Evolutionary conservation across 2,329 filamentous ascomycete species (phyloP).

Genomic region (Cladophialophora chaetospira): DNA sequence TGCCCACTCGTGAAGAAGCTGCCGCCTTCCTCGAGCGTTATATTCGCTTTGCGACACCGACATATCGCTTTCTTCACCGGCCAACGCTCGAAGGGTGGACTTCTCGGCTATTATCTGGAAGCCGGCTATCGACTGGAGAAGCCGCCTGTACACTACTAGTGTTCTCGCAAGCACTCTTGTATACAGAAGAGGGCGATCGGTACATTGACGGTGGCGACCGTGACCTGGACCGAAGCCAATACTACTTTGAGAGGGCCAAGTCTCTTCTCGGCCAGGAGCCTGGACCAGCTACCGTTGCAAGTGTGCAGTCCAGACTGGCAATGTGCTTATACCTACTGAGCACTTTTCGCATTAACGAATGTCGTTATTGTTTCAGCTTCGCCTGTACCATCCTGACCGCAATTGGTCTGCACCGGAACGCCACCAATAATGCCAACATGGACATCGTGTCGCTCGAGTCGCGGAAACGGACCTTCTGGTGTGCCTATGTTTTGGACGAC

Average conservation of each 20-base stretch:
- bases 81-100: conserved; percentile 53
- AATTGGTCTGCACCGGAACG: conserved; percentile 44
- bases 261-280: conserved; percentile 42
- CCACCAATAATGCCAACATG: conserved; percentile 35
- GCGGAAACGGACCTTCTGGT: conserved; percentile 63
- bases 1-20: conserved; percentile 40
- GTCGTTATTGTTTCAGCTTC: conserved; percentile 58
- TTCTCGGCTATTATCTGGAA: conserved; percentile 35
- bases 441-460: conserved; percentile 51
- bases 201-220: conserved; percentile 24
- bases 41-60: conserved; percentile 58
- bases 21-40: conserved; percentile 50
- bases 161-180: conserved; percentile 31
- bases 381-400: conserved; percentile 45
- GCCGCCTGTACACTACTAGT: conserved; percentile 43
- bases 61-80: conserved; percentile 56
- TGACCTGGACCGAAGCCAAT: conserved; percentile 21
- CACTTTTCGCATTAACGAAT: conserved; percentile 58
- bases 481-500: conserved; percentile 63
- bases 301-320: conserved; percentile 56
- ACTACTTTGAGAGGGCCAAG: conserved; percentile 30
- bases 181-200: conserved; percentile 16
- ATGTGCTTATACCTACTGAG: conserved; percentile 58
- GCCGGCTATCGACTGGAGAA: conserved; percentile 35
- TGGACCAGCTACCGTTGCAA: conserved; percentile 53